A percentile compares a stretch with the other conserved stretches of the same genome.
These are phyloP conservation scores for Leptomonas pyrrhocoris DNA, from an alignment of 208 protist genomes.

Conservation along the genomic window DNA sequence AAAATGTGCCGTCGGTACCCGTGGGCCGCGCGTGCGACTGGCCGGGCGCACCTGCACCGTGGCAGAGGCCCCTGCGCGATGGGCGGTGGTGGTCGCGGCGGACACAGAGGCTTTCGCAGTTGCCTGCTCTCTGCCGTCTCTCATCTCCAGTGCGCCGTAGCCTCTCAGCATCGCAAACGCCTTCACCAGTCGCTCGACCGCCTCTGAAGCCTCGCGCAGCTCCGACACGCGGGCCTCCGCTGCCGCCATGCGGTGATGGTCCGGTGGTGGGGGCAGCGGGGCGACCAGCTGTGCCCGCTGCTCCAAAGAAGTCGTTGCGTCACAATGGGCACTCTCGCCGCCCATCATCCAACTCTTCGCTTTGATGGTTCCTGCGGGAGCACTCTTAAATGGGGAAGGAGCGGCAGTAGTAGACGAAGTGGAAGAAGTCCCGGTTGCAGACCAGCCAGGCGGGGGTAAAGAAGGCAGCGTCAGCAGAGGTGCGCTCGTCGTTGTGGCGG, in stretches of 20 bases:
- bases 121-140: not conserved
- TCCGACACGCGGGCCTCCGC: conserved; percentile 54
- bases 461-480: conserved; percentile 14
- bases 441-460: conserved; percentile 27
- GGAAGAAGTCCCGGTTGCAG: too few species aligned
- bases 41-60: conserved; percentile 11
- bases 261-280: conserved; percentile 41
- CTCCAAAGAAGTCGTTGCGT: not conserved
- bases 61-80: not conserved
- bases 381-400: not conserved
- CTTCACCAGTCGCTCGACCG: conserved; percentile 81
- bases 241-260: conserved; percentile 5
- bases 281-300: conserved; percentile 13
- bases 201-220: conserved; percentile 82
- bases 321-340: not conserved
- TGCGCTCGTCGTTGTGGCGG: not conserved
- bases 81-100: conserved; percentile 11
- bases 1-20: not conserved
- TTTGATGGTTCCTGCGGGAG: not conserved
- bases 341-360: not conserved
- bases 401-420: too few species aligned
- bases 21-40: conserved; percentile 5
- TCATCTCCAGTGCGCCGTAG: conserved; percentile 41
- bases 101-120: not conserved
- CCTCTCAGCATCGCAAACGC: conserved; percentile 73